Conservation (phyloP, 441 rosid genomes). For the Jatropha multifida region DNA sequence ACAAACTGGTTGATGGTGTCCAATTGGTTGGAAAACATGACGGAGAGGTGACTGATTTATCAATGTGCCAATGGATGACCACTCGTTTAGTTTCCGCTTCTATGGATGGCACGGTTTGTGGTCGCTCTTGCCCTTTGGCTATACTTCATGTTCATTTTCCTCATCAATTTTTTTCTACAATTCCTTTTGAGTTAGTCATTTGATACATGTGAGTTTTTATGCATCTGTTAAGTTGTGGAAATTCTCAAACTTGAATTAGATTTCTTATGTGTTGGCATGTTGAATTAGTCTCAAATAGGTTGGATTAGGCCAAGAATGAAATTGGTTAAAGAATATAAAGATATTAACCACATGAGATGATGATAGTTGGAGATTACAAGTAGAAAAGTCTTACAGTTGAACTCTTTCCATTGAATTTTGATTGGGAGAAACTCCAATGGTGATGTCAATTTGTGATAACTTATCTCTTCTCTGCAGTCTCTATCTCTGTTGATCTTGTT, state of each 20-base stretch:
- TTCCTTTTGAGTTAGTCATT: background rate
- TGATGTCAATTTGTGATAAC: background rate
- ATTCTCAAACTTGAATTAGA: background rate
- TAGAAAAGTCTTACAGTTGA: background rate
- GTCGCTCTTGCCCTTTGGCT: conserved; percentile 12
- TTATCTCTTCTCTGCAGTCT: background rate
- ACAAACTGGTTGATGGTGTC: conserved; percentile 68
- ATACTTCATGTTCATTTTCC: background rate
- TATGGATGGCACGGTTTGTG: conserved; percentile 80
- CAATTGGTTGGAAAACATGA: conserved; percentile 87
- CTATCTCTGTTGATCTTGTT: conserved; percentile 1
- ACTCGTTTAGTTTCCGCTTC: conserved; percentile 89
- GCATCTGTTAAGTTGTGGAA: background rate
- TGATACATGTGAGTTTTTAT: background rate
- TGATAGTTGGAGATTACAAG: conserved; percentile 2
- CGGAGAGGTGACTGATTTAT: conserved; percentile 82
- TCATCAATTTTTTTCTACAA: background rate
- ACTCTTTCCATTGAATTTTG: background rate
- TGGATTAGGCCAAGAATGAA: conserved; percentile 3
- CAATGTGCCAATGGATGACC: conserved; percentile 91
- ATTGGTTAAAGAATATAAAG: background rate
- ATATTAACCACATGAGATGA: background rate
- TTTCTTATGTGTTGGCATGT: background rate
- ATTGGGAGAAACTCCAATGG: background rate
- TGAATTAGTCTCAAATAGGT: background rate